phyloP scores from a whole-genome alignment of 257 asterid species.

The Nemophila menziesii region DNA sequence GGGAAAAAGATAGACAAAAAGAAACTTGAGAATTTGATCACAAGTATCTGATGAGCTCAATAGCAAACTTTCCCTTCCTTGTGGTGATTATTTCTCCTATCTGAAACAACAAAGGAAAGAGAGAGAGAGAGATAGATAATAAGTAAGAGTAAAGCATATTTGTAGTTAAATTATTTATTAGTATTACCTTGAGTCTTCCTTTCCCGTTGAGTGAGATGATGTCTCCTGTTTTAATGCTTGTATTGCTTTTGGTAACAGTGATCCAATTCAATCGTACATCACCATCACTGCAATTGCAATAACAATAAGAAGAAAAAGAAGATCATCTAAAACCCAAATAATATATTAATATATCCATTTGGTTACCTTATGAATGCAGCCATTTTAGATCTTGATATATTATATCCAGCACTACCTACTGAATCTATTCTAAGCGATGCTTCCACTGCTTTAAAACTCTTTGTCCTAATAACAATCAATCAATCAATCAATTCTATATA shows the following conservation, averaged over 20 bases:
- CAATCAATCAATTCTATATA: neutral
- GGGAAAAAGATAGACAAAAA: neutral
- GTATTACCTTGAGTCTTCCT: slow-evolving; percentile 62
- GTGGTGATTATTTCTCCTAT: slow-evolving; percentile 70
- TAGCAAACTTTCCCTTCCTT: slow-evolving; percentile 65
- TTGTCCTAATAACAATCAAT: slow-evolving; percentile 36
- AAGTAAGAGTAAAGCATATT: too few species aligned
- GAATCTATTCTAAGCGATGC: slow-evolving; percentile 86
- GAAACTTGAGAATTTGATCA: slow-evolving; percentile 9
- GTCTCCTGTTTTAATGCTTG: slow-evolving; percentile 56
- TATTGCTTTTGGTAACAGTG: slow-evolving; percentile 52
- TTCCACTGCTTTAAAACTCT: slow-evolving; percentile 57
- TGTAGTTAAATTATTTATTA: too few species aligned
- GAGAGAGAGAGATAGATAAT: too few species aligned
- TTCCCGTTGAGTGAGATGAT: slow-evolving; percentile 64
- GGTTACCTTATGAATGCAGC: slow-evolving; percentile 75
- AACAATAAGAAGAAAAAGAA: neutral
- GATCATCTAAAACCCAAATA: too few species aligned
- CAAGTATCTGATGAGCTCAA: slow-evolving; percentile 61
- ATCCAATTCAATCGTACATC: slow-evolving; percentile 89
- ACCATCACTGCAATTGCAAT: slow-evolving; percentile 43
- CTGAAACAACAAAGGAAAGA: slow-evolving; percentile 22
- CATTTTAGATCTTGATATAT: slow-evolving; percentile 93
- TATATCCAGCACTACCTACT: slow-evolving; percentile 89
- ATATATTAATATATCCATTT: too few species aligned